Base-by-base conservation (phyloP, 345 rosid genomes). In the Kandelia obovata region DNA sequence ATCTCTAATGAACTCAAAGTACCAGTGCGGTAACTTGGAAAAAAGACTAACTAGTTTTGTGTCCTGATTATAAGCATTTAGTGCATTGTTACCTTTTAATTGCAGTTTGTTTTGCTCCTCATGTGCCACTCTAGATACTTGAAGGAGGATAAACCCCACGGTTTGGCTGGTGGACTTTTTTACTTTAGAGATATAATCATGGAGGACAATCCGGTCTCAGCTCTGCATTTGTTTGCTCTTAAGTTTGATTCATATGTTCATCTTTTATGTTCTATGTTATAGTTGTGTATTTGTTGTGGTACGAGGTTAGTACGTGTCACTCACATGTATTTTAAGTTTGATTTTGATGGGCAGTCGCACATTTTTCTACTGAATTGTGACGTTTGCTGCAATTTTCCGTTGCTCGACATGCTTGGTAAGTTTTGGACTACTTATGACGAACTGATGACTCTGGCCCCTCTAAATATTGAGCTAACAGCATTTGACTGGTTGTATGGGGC, bases 361-460 rank as follows among this genome's bases (percentile, higher is more conserved):
- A 77, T 91, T 62, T 82, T 87, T 78, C 78, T 91, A 73, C 73
- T 91, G 53, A 91, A 89, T 66, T 89, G 92, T 71, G 96, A 89
- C 76, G 96, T 91, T 76, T 91, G 97, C 80, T 91, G 97, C 81
- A 86, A 77, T 80, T 92, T 91, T 67, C 97, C 97, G 34, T 84
- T 92, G 67, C 77, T 78, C 53, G 79, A 80, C 49, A 86, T 89
- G 85, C 91, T 92, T 20, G 92, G 97, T 89, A 78, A 77, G 58
- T 75, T 65, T 7, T 35, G n/a, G 30, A 30, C 62, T 51, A 62
- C 37, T 13, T 37, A 63, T 52, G 4, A 32, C 27, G 25, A 23
- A 55, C 28, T 64, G 28, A 47, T 25, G 21, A 11, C 2, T 55
- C 6, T 69, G 59, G 10, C 62, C 61, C 35, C 2, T 25, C 61